phyloP scores from a whole-genome alignment of 441 rosid genomes.

The Pelargonium cotyledonis region DNA sequence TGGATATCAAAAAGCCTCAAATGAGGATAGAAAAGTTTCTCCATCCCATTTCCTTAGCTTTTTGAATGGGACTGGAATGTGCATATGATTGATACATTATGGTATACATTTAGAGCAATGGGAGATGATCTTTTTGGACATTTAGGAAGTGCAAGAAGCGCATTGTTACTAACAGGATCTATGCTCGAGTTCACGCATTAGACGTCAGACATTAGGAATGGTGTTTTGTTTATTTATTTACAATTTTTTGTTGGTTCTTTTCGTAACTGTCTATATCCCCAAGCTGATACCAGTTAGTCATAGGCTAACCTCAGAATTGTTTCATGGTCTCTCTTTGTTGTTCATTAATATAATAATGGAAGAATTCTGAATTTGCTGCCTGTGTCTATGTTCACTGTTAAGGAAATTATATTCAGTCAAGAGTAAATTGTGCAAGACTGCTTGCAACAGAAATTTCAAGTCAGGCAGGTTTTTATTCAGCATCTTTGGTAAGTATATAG shows the following conservation, averaged over 20 bases:
- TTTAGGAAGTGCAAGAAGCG: slow-evolving; percentile 11
- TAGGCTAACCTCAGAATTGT: slow-evolving; percentile 29
- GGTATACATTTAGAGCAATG: slow-evolving; percentile 18
- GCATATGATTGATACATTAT: slow-evolving; percentile 26
- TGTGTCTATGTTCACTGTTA: not conserved
- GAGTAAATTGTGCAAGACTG: not conserved
- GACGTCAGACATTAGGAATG: not conserved
- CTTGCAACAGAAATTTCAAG: not conserved
- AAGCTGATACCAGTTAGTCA: slow-evolving; percentile 23
- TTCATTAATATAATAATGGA: slow-evolving; percentile 6
- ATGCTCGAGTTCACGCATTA: slow-evolving; percentile 9
- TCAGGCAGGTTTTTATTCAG: not conserved
- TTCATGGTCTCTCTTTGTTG: slow-evolving; percentile 15
- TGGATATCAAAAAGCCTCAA: slow-evolving; percentile 20
- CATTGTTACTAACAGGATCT: slow-evolving; percentile 4
- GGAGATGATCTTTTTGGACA: slow-evolving; percentile 11
- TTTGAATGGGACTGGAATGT: slow-evolving; percentile 20
- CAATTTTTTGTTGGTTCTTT: slow-evolving; percentile 17
- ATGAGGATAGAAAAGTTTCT: slow-evolving; percentile 16
- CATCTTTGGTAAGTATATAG: not conserved
- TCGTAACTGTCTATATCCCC: slow-evolving; percentile 30
- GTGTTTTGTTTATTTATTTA: slow-evolving; percentile 12
- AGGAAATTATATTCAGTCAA: too few relatives aligned
- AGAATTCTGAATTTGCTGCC: not conserved
- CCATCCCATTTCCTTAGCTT: slow-evolving; percentile 9